phyloP scores from a whole-genome alignment of 2,329 filamentous ascomycete species.

The Cercospora zeina region DNA sequence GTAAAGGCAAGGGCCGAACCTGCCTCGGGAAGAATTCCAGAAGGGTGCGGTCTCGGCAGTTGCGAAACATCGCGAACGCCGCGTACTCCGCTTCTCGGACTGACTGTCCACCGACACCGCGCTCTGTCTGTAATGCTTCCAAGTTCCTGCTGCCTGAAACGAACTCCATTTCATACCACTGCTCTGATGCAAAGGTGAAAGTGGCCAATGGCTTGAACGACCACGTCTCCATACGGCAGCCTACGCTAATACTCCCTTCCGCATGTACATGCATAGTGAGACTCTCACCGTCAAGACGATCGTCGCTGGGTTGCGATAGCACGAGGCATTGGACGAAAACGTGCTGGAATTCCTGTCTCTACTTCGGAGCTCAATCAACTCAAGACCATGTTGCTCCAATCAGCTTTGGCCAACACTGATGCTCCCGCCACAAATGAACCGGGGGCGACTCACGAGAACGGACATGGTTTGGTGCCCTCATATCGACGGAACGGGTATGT shows the following conservation, averaged over 20 bases:
- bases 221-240: slow-evolving; percentile 1
- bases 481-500: slow-evolving; percentile 37
- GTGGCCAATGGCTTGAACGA: not conserved
- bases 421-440: not conserved
- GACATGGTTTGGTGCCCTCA: slow-evolving; percentile 24
- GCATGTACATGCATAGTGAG: not conserved
- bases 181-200: not conserved
- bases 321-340: not conserved
- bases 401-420: not conserved
- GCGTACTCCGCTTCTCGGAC: slow-evolving; percentile 4
- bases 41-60: not conserved
- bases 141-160: not conserved
- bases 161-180: not conserved
- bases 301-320: not conserved
- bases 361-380: not conserved
- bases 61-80: slow-evolving; percentile 7
- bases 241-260: slow-evolving; percentile 5
- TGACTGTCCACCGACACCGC: slow-evolving; percentile 3
- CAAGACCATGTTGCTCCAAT: not conserved
- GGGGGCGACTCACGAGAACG: not conserved
- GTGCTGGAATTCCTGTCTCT: not conserved
- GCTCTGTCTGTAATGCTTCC: not conserved
- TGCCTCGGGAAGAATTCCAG: not conserved
- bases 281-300: not conserved
- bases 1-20: not conserved